A percentile compares a stretch with the other conserved stretches of the same genome.
Conservation (phyloP, 2,329 filamentous ascomycete genomes). For the Teratosphaeria destructans region DNA sequence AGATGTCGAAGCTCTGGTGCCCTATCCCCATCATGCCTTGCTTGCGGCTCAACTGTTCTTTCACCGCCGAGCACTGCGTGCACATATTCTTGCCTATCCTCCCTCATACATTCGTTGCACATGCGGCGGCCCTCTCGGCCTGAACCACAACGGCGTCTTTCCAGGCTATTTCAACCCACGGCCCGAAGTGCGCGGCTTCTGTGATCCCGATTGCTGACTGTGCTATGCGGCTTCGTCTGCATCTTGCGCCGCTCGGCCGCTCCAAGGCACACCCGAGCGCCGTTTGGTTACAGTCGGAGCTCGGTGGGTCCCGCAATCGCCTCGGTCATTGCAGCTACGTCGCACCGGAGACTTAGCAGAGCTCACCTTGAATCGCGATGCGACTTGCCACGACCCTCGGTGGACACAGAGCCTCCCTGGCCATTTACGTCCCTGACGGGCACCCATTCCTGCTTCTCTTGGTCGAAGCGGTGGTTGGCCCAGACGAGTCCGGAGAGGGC, state of each 20-base stretch:
- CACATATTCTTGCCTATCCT: neutral
- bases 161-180: neutral
- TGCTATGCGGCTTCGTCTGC: neutral
- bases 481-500: slow-evolving; percentile 39
- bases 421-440: slow-evolving; percentile 7
- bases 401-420: neutral
- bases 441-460: slow-evolving; percentile 22
- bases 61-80: too few species aligned
- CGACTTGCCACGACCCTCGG: neutral
- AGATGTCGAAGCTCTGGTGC: too few species aligned
- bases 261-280: neutral
- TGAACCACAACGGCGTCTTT: neutral
- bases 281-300: neutral
- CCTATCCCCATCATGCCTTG: too few species aligned
- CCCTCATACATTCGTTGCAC: neutral
- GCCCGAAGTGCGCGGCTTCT: neutral
- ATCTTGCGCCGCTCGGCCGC: neutral
- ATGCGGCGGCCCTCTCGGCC: neutral
- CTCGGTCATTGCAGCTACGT: neutral
- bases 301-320: neutral
- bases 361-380: neutral
- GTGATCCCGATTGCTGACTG: neutral
- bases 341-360: neutral
- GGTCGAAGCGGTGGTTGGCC: slow-evolving; percentile 33
- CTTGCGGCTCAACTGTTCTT: too few species aligned